Base-by-base conservation (phyloP, 2,329 filamentous ascomycete species). In the Magnaporthiopsis poae region DNA sequence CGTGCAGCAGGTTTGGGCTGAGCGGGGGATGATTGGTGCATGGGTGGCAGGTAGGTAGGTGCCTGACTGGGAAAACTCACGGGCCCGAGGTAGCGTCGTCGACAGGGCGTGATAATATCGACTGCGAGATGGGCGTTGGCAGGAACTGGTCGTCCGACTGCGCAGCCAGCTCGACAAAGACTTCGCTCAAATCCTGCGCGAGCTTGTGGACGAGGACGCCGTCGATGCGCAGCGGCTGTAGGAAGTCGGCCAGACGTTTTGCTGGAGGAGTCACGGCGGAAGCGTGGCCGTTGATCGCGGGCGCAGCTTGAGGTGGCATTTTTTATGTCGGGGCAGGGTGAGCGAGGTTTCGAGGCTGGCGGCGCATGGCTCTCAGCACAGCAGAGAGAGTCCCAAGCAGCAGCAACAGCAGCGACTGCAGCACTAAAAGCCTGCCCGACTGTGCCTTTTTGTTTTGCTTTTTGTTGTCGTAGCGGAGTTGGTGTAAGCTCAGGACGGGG, bases 61-160 rank as follows among this genome's bases (percentile, higher is more conserved):
- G 9, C 56, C 59, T 61, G 52, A 52, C 63, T 60, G 36, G 25
- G 12, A 18, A 21, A n/a, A 77, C 84, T 77, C 77, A 83, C 85
- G 82, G 75, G 73, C 81, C 80, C 68, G 67, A 66, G 68, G 77
- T 78, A 69, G 78, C 76, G 65, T 73, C 72, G 56, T 78, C 75
- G 29, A 75, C 75, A 13, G 78, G 75, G 13, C 82, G 84, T 56
- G 82, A 79, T 69, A 88, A 72, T 65, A 88, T 81, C 8, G 82
- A 82, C 69, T 87, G 84, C 3, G 83, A 84, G 70, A 88, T 86
- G 62, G 86, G 86, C 3, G 86, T 88, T 13, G 84, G 79, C 46
- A 88, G 74, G 71, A 88, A 88, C 72, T 88, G 85, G 59, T 82
- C 76, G 29, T 75, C 68, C 0, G 84, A 85, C 52, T 84, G 75